phyloP scores from a whole-genome alignment of 495 filamentous ascomycete genomes.

The Hypomontagnella submonticulosa region DNA sequence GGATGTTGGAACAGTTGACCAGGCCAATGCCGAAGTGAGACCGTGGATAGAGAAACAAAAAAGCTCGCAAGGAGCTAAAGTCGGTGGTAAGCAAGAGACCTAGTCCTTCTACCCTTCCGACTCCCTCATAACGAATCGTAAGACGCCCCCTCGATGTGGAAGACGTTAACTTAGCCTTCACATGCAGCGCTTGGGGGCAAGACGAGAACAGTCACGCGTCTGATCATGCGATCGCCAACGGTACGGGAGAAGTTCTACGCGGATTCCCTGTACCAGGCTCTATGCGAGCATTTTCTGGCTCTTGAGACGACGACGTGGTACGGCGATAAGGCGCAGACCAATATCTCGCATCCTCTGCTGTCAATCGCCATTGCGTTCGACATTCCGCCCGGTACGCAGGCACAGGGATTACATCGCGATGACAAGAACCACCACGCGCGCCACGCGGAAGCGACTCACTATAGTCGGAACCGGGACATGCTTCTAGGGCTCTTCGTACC shows the following conservation, averaged over 20 bases:
- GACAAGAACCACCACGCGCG: conserved; percentile 49
- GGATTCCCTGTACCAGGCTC: conserved; percentile 28
- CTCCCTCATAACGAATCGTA: too few relatives aligned
- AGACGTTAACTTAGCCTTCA: background rate
- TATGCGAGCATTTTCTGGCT: conserved; percentile 28
- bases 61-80: conserved; percentile 26
- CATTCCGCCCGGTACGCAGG: conserved; percentile 35
- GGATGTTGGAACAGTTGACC: conserved; percentile 17
- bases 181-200: conserved; percentile 11
- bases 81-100: conserved; percentile 15
- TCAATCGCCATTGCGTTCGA: conserved; percentile 45
- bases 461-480: conserved; percentile 25
- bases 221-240: conserved; percentile 29
- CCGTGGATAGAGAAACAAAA: conserved; percentile 38
- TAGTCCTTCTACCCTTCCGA: conserved; percentile 7
- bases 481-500: conserved; percentile 50
- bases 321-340: conserved; percentile 35
- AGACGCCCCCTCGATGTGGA: conserved; percentile 5
- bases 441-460: conserved; percentile 38
- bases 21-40: conserved; percentile 36
- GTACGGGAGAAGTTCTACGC: conserved; percentile 42
- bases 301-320: conserved; percentile 43
- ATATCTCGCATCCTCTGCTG: conserved; percentile 41
- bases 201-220: conserved; percentile 28
- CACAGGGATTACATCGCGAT: conserved; percentile 48